Conservation (phyloP, 2,329 filamentous ascomycete species). For the Penicillium freii region DNA sequence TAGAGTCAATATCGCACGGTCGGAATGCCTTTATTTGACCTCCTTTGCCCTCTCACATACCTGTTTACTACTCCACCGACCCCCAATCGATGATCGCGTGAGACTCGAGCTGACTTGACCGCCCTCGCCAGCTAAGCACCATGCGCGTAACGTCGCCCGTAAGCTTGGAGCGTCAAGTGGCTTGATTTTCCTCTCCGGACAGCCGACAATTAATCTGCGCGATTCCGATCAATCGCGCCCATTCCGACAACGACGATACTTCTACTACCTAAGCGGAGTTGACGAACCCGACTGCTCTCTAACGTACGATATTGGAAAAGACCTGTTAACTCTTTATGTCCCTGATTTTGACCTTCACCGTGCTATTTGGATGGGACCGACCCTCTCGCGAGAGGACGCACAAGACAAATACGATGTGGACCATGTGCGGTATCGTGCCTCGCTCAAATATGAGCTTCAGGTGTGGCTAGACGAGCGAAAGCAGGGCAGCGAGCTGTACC, state of each 20-base stretch:
- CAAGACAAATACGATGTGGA: constrained; percentile 66
- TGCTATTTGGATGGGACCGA: constrained; percentile 45
- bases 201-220: constrained; percentile 50
- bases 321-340: constrained; percentile 70
- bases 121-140: constrained; percentile 46
- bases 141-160: constrained; percentile 48
- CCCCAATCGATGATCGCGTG: constrained; percentile 8
- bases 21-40: not conserved
- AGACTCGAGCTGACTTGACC: constrained; percentile 12
- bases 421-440: constrained; percentile 59
- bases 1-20: constrained; percentile 5
- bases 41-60: constrained; percentile 2
- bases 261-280: constrained; percentile 59
- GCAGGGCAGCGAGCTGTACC: constrained; percentile 32
- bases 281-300: constrained; percentile 56
- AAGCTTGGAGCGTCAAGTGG: constrained; percentile 46
- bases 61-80: not conserved
- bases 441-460: constrained; percentile 52
- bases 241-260: constrained; percentile 61
- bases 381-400: constrained; percentile 55
- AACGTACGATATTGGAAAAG: constrained; percentile 57
- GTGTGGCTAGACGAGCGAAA: constrained; percentile 33
- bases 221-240: constrained; percentile 59
- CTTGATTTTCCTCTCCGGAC: constrained; percentile 57
- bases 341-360: constrained; percentile 61